Evolutionary conservation across 768 basidiomycete species (phyloP), one percentile per base, ranked within the genome.

Genomic region (Collybia mongolica): DNA sequence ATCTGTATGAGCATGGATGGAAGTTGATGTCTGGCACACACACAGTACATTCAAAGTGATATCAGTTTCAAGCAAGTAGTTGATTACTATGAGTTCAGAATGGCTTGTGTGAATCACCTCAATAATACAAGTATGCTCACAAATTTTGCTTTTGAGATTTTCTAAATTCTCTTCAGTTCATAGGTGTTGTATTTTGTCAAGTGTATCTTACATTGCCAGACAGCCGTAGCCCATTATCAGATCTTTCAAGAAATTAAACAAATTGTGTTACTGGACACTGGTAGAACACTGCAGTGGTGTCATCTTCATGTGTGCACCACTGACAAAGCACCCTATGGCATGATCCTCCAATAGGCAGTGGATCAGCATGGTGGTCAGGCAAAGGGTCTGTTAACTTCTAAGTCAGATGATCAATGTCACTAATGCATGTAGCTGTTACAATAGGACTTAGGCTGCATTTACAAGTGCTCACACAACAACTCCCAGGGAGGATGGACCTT

Each of bases 31-130:
- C 49, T 66, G 7, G 39, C 51, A 1, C 6, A 26, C 12, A 49
- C 60, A 6, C 55, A 53, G 15, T 62, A 61, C 23, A 19, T 65
- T 2, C 63, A 65, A 32, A 60, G 62, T 39, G 60, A 67, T 43
- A 66, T 66, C 35, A 54, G 9, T 2, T 65, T 62, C 55, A 60
- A 60, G 40, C 48, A 59, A 1, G 48, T 65, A 11, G 44, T 57
- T 19, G 65, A 57, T 0, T 65, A 56, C 42, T 24, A 54, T 7
- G 61, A 67, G 49, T 67, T 67, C 44, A 61, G 65, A 40, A 26
- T 69, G 2, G 59, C 54, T 2, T 44, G 53, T 7, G 19, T 54
- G 9, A 59, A 66, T 35, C 40, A 26, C 5, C 45, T 55, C 19
- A 23, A 42, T 0, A 51, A 59, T 35, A 63, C 60, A n/a, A 62